Evolutionary conservation across 1,284 basidiomycete genomes (phyloP).

Genomic region (Boletellus deceptivus): DNA sequence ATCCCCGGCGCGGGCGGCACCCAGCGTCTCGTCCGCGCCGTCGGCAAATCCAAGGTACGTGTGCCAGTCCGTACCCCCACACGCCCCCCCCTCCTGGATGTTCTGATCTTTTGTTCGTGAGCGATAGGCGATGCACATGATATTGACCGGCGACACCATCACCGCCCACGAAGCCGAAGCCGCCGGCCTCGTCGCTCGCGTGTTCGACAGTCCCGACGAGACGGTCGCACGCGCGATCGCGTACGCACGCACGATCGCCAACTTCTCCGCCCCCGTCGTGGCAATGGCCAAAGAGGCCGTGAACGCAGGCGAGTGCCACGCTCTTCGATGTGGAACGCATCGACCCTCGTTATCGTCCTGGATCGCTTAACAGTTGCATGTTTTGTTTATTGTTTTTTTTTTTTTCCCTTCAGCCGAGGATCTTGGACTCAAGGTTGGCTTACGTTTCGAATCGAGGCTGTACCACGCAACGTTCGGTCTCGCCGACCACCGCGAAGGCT

Average conservation of each 20-base stretch:
- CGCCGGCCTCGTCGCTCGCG: conserved; percentile 34
- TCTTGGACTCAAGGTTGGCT: conserved; percentile 54
- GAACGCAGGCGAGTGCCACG: conserved; percentile 52
- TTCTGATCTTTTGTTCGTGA: too few relatives aligned
- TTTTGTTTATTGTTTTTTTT: too few relatives aligned
- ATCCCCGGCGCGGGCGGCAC: conserved; percentile 65
- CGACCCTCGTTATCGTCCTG: too few relatives aligned
- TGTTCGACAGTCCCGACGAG: conserved; percentile 25
- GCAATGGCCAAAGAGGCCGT: conserved; percentile 60
- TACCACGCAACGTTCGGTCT: conserved; percentile 69
- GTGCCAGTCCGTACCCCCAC: too few relatives aligned
- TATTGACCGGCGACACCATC: conserved; percentile 57
- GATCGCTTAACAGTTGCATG: not conserved
- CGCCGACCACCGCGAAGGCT: conserved; percentile 64
- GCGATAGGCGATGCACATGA: conserved; percentile 62
- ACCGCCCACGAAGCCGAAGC: conserved; percentile 53
- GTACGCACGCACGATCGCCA: conserved; percentile 29
- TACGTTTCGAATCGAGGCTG: conserved; percentile 59
- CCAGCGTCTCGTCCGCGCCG: conserved; percentile 55
- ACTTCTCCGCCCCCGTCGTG: conserved; percentile 33
- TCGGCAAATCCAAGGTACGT: conserved; percentile 57
- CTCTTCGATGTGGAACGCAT: too few relatives aligned
- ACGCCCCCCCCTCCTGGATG: too few relatives aligned
- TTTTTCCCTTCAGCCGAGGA: conserved; percentile 47
- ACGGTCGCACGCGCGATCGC: conserved; percentile 29